Base-by-base conservation (phyloP, 352 stramenopile species). In the Phytophthora multivora region DNA sequence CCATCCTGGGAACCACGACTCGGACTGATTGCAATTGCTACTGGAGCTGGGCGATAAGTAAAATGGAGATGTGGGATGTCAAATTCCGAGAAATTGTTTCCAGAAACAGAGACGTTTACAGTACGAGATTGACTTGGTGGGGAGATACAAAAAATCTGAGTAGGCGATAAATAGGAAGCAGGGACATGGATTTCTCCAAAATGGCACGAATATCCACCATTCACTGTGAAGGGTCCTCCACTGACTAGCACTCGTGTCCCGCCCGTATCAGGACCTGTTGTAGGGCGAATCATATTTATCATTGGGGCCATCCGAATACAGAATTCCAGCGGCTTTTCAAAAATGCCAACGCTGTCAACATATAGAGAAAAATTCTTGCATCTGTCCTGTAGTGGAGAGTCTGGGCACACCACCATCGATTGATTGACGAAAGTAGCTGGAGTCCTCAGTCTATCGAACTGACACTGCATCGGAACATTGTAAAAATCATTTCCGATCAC, bases 211-310 rank as follows among this genome's bases (percentile, higher is more conserved):
- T 80, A 80, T 11, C 18, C 42, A 25, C 26, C 48, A 23, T 66
- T 48, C 3, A 21, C 15, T 6, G 48, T 19, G 43, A 86, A 83
- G 10, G 42, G 21, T 1, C 70, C 59, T 11, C 75, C 78, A 46
- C 31, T 63, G 2, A 87, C 43, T 2, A 80, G 4, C 4, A 83
- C 63, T 16, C 71, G 52, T 1, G 78, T 87, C n/a, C 71, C 69
- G 11, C 78, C 78, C 19, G 49, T 57, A 12, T 36, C 43, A 16
- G 75, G 71, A 1, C 78, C 78, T 18, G 33, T 70, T 16, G 59
- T 48, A 21, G 78, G 78, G 9, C 56, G 64, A 40, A 82, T 69
- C 19, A 71, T 56, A 5, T 46, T 68, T 7, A 75, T 31, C 6
- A 74, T 21, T 4, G 58, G 62, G 13, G 35, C 16, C 15, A 28